phyloP scores from a whole-genome alignment of 2,329 filamentous ascomycete genomes.

The Simplicillium sp. region DNA sequence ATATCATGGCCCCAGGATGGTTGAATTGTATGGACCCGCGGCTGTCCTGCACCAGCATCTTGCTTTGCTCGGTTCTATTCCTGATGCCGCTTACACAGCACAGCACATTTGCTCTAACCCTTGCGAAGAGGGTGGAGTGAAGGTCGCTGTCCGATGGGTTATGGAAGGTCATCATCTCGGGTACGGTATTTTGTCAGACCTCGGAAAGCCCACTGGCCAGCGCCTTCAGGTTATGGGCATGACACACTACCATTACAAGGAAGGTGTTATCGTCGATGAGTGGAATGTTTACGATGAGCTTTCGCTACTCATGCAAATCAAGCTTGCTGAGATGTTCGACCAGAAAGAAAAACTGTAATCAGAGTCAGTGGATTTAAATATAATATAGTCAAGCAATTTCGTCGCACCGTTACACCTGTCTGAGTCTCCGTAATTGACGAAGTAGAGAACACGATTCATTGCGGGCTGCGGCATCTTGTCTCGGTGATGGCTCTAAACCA shows the following conservation, averaged over 20 bases:
- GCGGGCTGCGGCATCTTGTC: too few relatives aligned
- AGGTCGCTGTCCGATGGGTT: constrained; percentile 3
- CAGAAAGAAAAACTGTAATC: too few relatives aligned
- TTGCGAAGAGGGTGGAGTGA: constrained; percentile 1
- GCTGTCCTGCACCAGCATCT: constrained; percentile 4
- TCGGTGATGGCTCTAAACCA: too few relatives aligned
- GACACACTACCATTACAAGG: constrained; percentile 5
- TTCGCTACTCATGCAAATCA: constrained; percentile 1
- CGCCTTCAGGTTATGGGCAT: constrained; percentile 5
- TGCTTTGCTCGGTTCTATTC: constrained; percentile 3
- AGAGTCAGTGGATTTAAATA: too few relatives aligned
- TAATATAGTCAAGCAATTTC: too few relatives aligned
- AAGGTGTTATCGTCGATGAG: constrained; percentile 2
- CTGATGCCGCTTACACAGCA: background rate
- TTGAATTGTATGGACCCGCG: constrained; percentile 1
- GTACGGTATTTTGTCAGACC: background rate
- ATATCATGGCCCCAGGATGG: constrained; percentile 3
- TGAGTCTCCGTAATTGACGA: too few relatives aligned
- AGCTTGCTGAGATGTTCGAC: constrained; percentile 1
- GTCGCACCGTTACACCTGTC: too few relatives aligned
- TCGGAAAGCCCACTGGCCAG: constrained; percentile 1
- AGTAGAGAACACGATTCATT: too few relatives aligned
- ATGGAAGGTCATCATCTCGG: constrained; percentile 3
- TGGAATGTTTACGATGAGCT: constrained; percentile 5
- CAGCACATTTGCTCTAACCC: constrained; percentile 4